A percentile compares a stretch with the other conserved stretches of the same genome.
Evolutionary conservation across 768 basidiomycete species (phyloP).

Genomic region (Tylopilus sp.): DNA sequence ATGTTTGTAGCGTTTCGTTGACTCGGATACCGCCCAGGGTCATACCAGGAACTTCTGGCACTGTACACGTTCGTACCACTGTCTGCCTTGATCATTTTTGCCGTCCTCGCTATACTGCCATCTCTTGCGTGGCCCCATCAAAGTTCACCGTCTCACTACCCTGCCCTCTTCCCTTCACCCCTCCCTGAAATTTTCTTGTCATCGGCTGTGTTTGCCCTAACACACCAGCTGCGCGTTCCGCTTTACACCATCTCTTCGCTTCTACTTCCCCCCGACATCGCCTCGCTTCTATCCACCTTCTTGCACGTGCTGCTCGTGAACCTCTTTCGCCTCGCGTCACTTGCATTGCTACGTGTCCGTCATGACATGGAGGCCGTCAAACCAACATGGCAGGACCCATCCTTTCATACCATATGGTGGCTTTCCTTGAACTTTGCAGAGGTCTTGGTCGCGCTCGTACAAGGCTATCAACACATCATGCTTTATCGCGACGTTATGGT

Average conservation of each 20-base stretch:
- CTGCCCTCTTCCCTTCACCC: constrained; percentile 54
- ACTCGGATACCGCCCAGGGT: constrained; percentile 49
- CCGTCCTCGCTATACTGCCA: constrained; percentile 50
- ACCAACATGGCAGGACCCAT: constrained; percentile 52
- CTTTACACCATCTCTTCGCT: constrained; percentile 34
- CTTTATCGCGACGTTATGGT: constrained; percentile 71
- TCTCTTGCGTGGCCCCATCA: constrained; percentile 43
- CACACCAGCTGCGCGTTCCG: constrained; percentile 32
- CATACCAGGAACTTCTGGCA: constrained; percentile 52
- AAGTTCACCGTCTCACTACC: constrained; percentile 37
- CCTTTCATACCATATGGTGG: constrained; percentile 75
- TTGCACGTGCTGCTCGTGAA: constrained; percentile 51
- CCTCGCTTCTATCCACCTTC: constrained; percentile 37
- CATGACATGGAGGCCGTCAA: constrained; percentile 38
- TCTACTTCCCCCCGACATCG: constrained; percentile 24
- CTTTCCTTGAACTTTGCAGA: constrained; percentile 68
- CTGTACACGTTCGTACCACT: constrained; percentile 61
- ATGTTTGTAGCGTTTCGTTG: not conserved
- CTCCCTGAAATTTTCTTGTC: constrained; percentile 63
- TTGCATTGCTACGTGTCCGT: constrained; percentile 52
- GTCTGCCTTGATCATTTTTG: constrained; percentile 46
- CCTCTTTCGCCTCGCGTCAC: constrained; percentile 49
- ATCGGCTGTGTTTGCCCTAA: constrained; percentile 46
- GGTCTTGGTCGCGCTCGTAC: constrained; percentile 57
- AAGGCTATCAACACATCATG: constrained; percentile 66